Percentiles rank a stretch among this genome's conserved stretches.
phyloP scores from a whole-genome alignment of 331 rosid genomes.

The Acacia pycnantha region DNA sequence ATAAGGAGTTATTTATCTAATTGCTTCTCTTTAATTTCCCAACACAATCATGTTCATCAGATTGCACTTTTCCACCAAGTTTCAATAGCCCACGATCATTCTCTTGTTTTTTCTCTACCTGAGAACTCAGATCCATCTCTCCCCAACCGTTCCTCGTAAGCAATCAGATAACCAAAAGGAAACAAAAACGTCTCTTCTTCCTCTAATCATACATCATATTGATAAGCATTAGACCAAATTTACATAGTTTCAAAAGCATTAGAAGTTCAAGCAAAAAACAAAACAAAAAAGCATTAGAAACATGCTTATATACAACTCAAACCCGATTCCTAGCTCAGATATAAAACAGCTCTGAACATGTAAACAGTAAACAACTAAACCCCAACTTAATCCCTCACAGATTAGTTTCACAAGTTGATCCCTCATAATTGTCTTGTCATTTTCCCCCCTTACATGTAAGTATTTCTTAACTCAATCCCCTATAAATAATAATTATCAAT shows the following conservation, averaged over 20 bases:
- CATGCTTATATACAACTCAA: conserved; percentile 52
- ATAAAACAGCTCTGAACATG: conserved; percentile 26
- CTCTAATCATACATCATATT: conserved; percentile 20
- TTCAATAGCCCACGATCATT: neutral
- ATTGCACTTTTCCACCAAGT: neutral
- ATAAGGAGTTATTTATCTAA: neutral
- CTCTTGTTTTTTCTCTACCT: neutral
- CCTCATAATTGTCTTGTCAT: neutral
- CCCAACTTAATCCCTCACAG: neutral
- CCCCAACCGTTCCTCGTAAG: neutral
- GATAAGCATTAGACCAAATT: conserved; percentile 32
- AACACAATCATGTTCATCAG: too few species aligned
- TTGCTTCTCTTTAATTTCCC: neutral
- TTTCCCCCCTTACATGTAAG: neutral
- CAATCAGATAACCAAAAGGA: neutral
- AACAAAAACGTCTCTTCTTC: neutral
- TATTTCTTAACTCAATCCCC: neutral
- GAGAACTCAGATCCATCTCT: neutral
- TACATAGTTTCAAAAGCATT: conserved; percentile 40
- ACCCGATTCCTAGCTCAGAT: conserved; percentile 36
- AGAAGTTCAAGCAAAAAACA: neutral
- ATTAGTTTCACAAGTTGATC: neutral
- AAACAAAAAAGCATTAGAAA: neutral
- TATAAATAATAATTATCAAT: neutral
- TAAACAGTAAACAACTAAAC: conserved; percentile 15